phyloP scores from a whole-genome alignment of 1,139 yeast species.

The Nakaseomyces uthaithaninus region DNA sequence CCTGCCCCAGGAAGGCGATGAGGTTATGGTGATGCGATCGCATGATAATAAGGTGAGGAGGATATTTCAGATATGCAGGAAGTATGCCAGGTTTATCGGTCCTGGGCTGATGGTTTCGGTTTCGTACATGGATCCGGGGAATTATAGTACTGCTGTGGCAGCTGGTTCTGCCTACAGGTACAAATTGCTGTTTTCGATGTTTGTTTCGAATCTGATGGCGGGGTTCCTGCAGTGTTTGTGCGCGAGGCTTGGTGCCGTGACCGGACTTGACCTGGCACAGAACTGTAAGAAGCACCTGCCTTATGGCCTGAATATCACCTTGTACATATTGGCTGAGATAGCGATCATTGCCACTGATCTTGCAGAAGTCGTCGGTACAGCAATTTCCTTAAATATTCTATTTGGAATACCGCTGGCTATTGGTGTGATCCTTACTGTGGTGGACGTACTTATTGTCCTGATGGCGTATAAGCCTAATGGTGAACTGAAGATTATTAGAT shows the following conservation, averaged over 20 bases:
- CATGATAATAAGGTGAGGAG: not conserved
- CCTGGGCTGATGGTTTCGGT: conserved; percentile 75
- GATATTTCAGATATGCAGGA: conserved; percentile 24
- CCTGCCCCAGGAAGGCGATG: conserved; percentile 1
- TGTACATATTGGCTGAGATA: conserved; percentile 60
- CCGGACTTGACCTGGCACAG: conserved; percentile 71
- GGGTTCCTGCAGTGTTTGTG: conserved; percentile 63
- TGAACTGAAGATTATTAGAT: conserved; percentile 52
- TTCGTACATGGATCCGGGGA: conserved; percentile 78
- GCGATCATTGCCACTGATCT: conserved; percentile 76
- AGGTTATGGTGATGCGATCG: not conserved
- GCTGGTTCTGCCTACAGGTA: conserved; percentile 70
- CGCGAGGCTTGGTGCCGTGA: conserved; percentile 67
- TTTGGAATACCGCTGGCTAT: conserved; percentile 57
- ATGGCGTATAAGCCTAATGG: conserved; percentile 71
- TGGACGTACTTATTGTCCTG: conserved; percentile 62
- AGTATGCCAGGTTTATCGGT: conserved; percentile 59
- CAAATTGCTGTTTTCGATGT: conserved; percentile 52
- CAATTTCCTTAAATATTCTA: conserved; percentile 61
- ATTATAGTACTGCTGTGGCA: conserved; percentile 70
- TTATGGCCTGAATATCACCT: conserved; percentile 44
- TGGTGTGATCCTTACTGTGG: conserved; percentile 61
- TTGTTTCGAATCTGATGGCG: conserved; percentile 62
- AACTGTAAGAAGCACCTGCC: conserved; percentile 63
- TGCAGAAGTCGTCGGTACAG: conserved; percentile 79